Evolutionary conservation across 2,329 filamentous ascomycete species (phyloP), one percentile per base, ranked within the genome.

Genomic region (Penicillium sp.): DNA sequence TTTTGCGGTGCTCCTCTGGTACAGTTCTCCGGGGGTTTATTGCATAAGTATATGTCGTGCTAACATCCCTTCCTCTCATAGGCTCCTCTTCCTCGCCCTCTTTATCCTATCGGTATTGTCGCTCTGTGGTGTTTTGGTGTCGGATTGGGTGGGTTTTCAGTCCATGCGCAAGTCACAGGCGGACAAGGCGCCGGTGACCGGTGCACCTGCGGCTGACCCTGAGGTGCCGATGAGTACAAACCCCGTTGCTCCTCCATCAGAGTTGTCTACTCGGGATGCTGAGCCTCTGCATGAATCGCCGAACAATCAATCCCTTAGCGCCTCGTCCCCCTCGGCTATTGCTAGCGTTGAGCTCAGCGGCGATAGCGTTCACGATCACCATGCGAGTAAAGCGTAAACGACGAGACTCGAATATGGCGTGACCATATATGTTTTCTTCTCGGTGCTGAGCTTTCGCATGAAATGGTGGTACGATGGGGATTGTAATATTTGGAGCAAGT

Each of bases 1-100:
- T 3, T 69, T 71, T 58, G 67, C 57, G 3, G 58, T 71, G 8
- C 57, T 71, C 6, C 60, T 62, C 18, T 70, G 68, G 68, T 69
- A 54, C 7, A 60, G 53, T 47, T 18, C n/a, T 31, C 5, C 29
- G 29, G 5, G 29, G 11, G 14, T 6, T 8, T 18, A 37, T 37
- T 9, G 33, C 12, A 18, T 35, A n/a, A 31, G 45, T 44, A 15
- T 14, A 22, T 29, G 22, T 54, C 43, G n/a, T 33, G 31, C 11
- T 37, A 37, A 49, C 8, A 35, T 26, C 14, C 15, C n/a, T 11
- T 40, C 27, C 9, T 12, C 1, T 11, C 2, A 7, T 45, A 71
- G 69, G 68, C 49, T 71, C 20, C 27, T 70, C 20, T 71, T 68
- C 58, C 40, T 66, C 31, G 69, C 62, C 7, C 54, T 71, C 4